Evolutionary conservation across 768 basidiomycete genomes (phyloP), one percentile per base, ranked within the genome.

Genomic region (Suillus variegatus): DNA sequence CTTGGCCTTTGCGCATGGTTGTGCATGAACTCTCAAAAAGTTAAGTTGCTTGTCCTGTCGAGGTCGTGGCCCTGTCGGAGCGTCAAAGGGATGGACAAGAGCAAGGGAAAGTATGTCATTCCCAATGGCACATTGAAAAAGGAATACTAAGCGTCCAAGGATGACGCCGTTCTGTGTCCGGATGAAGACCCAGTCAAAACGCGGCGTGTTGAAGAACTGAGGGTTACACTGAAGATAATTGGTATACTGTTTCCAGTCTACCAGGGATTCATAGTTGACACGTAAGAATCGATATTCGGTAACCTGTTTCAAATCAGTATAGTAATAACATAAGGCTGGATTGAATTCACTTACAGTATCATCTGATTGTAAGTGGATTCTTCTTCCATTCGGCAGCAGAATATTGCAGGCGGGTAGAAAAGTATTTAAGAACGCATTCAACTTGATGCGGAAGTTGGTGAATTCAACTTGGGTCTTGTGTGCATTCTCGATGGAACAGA

Each of bases 221-320:
- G 75, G 75, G 52, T 71, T 76, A 49, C 73, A 75, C 8, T 68
- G 65, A 1, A 80, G 66, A 47, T 73, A 70, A 61, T 79, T 70
- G 1, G 67, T 69, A 18, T 69, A 67, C 8, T 66, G 56, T 9
- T 65, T 55, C 78, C 77, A 79, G 67, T 75, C 70, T 14, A 74
- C 66, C 6, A 52, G 61, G 3, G 74, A 77, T n/a, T 70, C 66
- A 56, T 74, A 78, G 56, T 71, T 66, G 54, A 76, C 71, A 18
- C 67, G 69, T 12, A 77, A 51, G 60, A 55, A 74, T 18, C 64
- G 61, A 64, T 71, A 74, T 16, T 72, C 70, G 10, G 67, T 73
- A 40, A 77, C 67, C 73, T 77, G 47, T 28, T 20, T 40, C 9
- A 58, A 43, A 32, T 51, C 22, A 65, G 46, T 43, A 54, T 20